These are phyloP conservation scores for Tylopilus felleus DNA, from an alignment of 768 basidiomycete species.

Conservation along the genomic window DNA sequence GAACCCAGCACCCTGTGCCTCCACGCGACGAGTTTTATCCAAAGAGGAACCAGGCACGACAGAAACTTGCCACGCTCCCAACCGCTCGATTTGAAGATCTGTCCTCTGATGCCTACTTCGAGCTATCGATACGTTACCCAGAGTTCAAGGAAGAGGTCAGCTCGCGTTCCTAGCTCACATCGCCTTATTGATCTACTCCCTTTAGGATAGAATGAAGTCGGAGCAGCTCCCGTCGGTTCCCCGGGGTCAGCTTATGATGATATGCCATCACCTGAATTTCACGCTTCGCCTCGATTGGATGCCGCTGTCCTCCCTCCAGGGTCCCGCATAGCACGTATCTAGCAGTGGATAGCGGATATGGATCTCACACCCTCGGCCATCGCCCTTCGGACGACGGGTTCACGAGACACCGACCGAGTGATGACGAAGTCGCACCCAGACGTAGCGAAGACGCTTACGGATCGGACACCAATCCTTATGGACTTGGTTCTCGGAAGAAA, in stretches of 20 bases:
- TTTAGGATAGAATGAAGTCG: conserved; percentile 25
- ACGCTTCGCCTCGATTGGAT: conserved; percentile 44
- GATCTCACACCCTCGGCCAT: conserved; percentile 48
- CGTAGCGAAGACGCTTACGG: conserved; percentile 56
- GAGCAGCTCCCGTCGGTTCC: conserved; percentile 36
- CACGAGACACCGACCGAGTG: conserved; percentile 29
- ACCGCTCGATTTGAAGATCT: conserved; percentile 88
- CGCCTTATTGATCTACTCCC: neutral
- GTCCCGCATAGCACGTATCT: conserved; percentile 38
- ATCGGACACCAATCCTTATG: conserved; percentile 39
- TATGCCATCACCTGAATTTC: conserved; percentile 65
- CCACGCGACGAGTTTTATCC: conserved; percentile 94
- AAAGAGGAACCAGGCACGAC: conserved; percentile 95
- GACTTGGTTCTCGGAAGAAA: conserved; percentile 29
- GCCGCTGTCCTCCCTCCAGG: conserved; percentile 37
- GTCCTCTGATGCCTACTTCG: conserved; percentile 93
- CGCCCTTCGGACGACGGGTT: conserved; percentile 49
- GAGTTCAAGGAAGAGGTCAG: conserved; percentile 90
- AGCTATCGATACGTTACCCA: conserved; percentile 88
- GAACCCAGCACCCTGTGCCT: conserved; percentile 79
- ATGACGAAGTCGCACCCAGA: conserved; percentile 39
- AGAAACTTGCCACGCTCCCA: conserved; percentile 93
- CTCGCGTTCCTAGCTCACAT: neutral
- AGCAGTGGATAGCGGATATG: conserved; percentile 56
- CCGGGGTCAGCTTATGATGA: conserved; percentile 67